These are phyloP conservation scores for Metschnikowia santaceciliae DNA, from an alignment of 805 yeast genomes.

Conservation along the genomic window DNA sequence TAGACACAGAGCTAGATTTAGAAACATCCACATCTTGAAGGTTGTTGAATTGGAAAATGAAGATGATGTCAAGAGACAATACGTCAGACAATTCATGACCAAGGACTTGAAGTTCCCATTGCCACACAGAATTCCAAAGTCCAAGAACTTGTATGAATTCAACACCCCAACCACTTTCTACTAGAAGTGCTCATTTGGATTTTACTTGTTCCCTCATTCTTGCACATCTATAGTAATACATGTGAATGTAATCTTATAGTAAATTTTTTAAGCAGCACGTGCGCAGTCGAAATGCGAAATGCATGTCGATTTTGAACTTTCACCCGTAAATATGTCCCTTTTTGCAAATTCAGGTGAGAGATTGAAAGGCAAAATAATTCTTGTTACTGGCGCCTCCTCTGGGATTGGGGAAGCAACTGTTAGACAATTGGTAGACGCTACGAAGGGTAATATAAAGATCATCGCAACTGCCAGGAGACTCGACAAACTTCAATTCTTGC, in stretches of 20 bases:
- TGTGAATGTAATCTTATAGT: constrained; percentile 14
- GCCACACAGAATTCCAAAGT: constrained; percentile 97
- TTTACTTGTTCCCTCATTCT: constrained; percentile 5
- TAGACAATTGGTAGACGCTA: constrained; percentile 76
- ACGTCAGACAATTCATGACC: constrained; percentile 94
- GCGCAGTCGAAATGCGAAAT: background rate
- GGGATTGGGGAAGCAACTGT: constrained; percentile 97
- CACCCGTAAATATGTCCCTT: background rate
- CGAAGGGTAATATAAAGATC: constrained; percentile 66
- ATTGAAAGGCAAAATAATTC: constrained; percentile 69
- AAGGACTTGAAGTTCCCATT: constrained; percentile 99
- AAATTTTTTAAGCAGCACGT: constrained; percentile 1
- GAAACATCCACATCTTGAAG: constrained; percentile 98
- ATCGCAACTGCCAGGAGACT: constrained; percentile 76
- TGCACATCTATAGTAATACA: constrained; percentile 17
- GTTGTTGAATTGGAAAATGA: constrained; percentile 98
- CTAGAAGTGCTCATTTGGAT: constrained; percentile 43
- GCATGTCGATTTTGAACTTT: background rate
- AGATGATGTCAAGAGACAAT: constrained; percentile 98
- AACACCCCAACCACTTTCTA: constrained; percentile 97
- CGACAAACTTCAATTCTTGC: constrained; percentile 51
- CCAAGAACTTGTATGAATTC: constrained; percentile 82
- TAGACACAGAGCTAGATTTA: constrained; percentile 99
- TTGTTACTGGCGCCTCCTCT: constrained; percentile 92
- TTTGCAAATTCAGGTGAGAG: constrained; percentile 66